phyloP scores from a whole-genome alignment of 495 filamentous ascomycete species.

The Tuber umbilicatum region DNA sequence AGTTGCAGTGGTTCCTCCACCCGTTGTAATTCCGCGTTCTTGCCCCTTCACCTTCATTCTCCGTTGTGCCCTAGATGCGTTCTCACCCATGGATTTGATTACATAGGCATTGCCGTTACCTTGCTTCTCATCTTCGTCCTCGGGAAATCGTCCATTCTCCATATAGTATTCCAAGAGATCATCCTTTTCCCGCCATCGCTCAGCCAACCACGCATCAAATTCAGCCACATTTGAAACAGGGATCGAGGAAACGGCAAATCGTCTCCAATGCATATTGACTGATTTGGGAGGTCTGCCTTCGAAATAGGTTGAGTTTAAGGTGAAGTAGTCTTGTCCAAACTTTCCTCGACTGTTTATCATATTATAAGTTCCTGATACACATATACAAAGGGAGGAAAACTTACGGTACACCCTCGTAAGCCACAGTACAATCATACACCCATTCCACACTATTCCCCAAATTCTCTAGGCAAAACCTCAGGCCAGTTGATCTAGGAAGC shows the following conservation, averaged over 20 bases:
- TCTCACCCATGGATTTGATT: neutral
- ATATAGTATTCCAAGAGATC: slow-evolving; percentile 64
- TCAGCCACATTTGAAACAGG: slow-evolving; percentile 56
- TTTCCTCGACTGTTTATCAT: slow-evolving; percentile 51
- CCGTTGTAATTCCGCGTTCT: slow-evolving; percentile 13
- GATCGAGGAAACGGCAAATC: slow-evolving; percentile 60
- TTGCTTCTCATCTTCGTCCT: slow-evolving; percentile 44
- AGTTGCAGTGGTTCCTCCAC: slow-evolving; percentile 20
- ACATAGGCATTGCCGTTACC: slow-evolving; percentile 18
- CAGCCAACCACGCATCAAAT: slow-evolving; percentile 67
- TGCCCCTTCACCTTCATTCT: slow-evolving; percentile 18
- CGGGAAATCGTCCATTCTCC: slow-evolving; percentile 63
- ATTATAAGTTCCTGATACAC: slow-evolving; percentile 13
- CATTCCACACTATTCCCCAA: slow-evolving; percentile 65
- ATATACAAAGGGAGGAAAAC: slow-evolving; percentile 37
- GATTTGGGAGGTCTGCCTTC: slow-evolving; percentile 72
- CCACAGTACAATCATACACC: slow-evolving; percentile 79
- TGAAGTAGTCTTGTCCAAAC: slow-evolving; percentile 72
- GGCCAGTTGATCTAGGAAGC: slow-evolving; percentile 68
- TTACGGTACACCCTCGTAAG: slow-evolving; percentile 74
- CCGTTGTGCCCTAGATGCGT: slow-evolving; percentile 4
- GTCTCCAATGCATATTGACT: slow-evolving; percentile 78
- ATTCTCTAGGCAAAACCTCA: slow-evolving; percentile 68
- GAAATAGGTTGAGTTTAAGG: slow-evolving; percentile 64
- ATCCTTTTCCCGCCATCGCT: slow-evolving; percentile 77